Evolutionary conservation across 805 yeast genomes (phyloP), one percentile per base, ranked within the genome.

Genomic region (Candida morakotiae): DNA sequence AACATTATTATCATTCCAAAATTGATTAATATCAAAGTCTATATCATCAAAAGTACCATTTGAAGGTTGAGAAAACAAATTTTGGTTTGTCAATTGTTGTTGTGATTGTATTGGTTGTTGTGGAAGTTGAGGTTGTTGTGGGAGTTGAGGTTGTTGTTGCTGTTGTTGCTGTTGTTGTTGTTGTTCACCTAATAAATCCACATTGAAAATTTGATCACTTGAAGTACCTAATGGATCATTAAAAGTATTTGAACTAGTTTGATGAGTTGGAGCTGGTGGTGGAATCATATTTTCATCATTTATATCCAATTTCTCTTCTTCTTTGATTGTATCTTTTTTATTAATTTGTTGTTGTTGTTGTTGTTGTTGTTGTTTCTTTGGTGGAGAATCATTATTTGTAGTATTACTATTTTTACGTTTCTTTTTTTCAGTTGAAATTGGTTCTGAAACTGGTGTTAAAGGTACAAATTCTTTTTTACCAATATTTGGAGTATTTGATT

Each of bases 11-110:
- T 23, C 39, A 10, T 20, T 31, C 46, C 68, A 57, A 42, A 67
- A 63, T 52, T 53, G 63, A 42, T 63, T 62, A 46, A 67, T 67
- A 42, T 66, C 71, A 47, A 68, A 67, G 42, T 66, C 72, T 24
- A 67, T 64, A 36, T 67, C 73, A 31, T 65, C 71, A 25, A 65
- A 52, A n/a, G 60, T 56, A 8, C 55, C 53, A 15, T 45, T 36
- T 2, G 35, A 44, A 8, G 52, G 32, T 20, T 44, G 49, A 9
- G 43, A 19, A 27, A 35, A 35, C 15, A 35, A 9, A 14, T 21
- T 27, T n/a, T 36, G 34, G n/a, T 27, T 27, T 8, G 17, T n/a
- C 14, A 24, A 11, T 24, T 24, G 35, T 11, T 19, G 18, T 16
- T 9, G 10, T 11, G 8, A 18, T 31, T 20, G 28, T 15, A 22